Evolutionary conservation across 352 stramenopile species (phyloP).

Genomic region (Thalassiosira mediterranea): DNA sequence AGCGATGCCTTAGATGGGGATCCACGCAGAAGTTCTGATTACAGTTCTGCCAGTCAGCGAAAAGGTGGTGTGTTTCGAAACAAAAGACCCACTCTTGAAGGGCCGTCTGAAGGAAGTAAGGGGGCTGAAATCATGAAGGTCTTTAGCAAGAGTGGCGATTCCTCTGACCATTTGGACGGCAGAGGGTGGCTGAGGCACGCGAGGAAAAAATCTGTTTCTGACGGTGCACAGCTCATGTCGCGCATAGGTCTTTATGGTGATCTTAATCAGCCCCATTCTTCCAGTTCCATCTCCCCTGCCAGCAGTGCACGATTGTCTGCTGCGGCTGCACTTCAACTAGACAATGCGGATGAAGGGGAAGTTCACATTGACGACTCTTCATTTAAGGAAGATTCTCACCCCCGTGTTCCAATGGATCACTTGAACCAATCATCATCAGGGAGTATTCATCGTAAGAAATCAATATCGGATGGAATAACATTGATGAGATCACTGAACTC

Average conservation of each 20-base stretch:
- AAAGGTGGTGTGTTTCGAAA: slow-evolving; percentile 9
- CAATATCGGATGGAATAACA: slow-evolving; percentile 68
- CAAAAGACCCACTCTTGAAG: too few species aligned
- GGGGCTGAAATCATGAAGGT: too few species aligned
- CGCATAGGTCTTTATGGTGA: not conserved
- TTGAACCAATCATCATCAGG: not conserved
- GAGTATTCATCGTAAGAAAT: slow-evolving; percentile 27
- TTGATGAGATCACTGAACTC: slow-evolving; percentile 49
- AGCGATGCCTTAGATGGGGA: slow-evolving; percentile 4
- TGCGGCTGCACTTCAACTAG: slow-evolving; percentile 28
- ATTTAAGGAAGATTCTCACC: not conserved
- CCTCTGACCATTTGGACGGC: not conserved
- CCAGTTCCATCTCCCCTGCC: slow-evolving; percentile 9
- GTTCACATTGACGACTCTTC: slow-evolving; percentile 1
- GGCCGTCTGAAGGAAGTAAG: too few species aligned
- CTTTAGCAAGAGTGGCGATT: not conserved
- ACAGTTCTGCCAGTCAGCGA: not conserved
- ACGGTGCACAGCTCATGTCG: slow-evolving; percentile 41
- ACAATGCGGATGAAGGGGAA: slow-evolving; percentile 15
- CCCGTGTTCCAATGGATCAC: not conserved
- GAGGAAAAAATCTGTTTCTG: slow-evolving; percentile 46
- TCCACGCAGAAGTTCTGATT: not conserved
- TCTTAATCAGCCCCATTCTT: not conserved
- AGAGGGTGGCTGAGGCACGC: slow-evolving; percentile 4
- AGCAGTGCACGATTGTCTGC: slow-evolving; percentile 25